Percentiles rank a stretch among this genome's conserved stretches.
Evolutionary conservation across 352 stramenopile genomes (phyloP).

Genomic region (Phytophthora constricta): DNA sequence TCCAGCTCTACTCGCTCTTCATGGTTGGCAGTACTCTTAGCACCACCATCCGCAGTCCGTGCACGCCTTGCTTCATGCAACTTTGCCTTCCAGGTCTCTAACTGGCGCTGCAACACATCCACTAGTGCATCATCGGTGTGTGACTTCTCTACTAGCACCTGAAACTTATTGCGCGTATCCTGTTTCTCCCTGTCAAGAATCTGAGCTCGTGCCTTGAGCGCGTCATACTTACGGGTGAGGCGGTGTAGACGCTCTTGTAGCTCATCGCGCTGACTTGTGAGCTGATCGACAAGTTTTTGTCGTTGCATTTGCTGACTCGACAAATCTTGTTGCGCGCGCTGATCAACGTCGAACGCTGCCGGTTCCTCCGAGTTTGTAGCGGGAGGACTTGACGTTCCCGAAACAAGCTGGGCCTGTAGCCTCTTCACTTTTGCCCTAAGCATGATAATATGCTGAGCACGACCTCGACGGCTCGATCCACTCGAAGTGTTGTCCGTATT

Average conservation of each 20-base stretch:
- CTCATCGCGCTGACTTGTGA: conserved; percentile 64
- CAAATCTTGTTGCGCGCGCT: conserved; percentile 71
- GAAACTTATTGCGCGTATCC: conserved; percentile 67
- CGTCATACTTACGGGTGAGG: conserved; percentile 68
- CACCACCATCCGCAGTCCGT: conserved; percentile 62
- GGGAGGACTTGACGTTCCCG: conserved; percentile 1
- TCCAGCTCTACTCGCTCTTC: conserved; percentile 63
- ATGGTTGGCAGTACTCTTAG: conserved; percentile 22
- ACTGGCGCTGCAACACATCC: conserved; percentile 75
- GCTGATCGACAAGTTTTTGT: conserved; percentile 68
- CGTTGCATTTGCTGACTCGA: conserved; percentile 57
- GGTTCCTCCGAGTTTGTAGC: not conserved
- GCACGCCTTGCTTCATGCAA: conserved; percentile 62
- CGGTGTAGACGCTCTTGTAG: conserved; percentile 63
- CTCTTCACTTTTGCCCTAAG: conserved; percentile 86
- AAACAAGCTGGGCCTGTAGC: conserved; percentile 51
- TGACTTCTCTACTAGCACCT: conserved; percentile 82
- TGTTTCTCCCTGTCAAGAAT: conserved; percentile 81
- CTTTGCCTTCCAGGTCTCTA: conserved; percentile 68
- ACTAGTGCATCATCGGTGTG: conserved; percentile 81
- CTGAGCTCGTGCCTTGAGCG: conserved; percentile 63
- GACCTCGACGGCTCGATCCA: conserved; percentile 47
- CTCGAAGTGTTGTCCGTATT: conserved; percentile 28
- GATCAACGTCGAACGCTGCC: conserved; percentile 54
- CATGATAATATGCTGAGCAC: conserved; percentile 88